Conservation (phyloP, 192 early-diverging fungal genomes). For the Jimgerdemannia flammicorona region DNA sequence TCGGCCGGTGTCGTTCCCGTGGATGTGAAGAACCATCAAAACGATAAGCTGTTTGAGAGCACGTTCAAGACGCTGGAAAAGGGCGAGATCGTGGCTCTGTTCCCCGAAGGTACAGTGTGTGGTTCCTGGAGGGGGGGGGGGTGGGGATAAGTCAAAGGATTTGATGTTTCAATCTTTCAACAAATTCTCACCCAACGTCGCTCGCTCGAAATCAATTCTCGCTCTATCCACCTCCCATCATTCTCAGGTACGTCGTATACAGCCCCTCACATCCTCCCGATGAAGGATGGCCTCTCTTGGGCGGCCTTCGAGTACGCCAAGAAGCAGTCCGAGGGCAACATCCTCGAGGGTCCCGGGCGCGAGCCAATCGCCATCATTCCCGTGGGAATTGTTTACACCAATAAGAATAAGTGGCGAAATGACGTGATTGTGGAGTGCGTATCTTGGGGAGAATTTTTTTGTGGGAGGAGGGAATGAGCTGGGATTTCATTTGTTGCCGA, state of each 20-base stretch:
- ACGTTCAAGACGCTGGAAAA: constrained; percentile 35
- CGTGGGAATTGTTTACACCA: constrained; percentile 32
- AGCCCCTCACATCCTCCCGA: constrained; percentile 32
- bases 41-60: constrained; percentile 36
- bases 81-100: constrained; percentile 39
- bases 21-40: constrained; percentile 40
- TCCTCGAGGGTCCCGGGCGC: neutral
- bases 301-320: constrained; percentile 31
- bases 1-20: constrained; percentile 43
- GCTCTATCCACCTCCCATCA: too few relatives aligned
- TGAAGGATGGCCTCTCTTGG: constrained; percentile 52
- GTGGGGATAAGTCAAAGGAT: neutral
- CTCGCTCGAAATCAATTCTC: too few relatives aligned
- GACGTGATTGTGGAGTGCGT: constrained; percentile 32
- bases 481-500: too few relatives aligned
- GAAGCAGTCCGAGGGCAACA: constrained; percentile 1
- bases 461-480: too few relatives aligned
- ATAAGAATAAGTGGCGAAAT: constrained; percentile 33
- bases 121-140: neutral
- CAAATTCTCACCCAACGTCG: too few relatives aligned
- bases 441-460: neutral
- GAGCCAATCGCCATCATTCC: constrained; percentile 20
- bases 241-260: constrained; percentile 37
- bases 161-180: neutral
- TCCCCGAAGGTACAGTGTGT: constrained; percentile 42